Conservation (phyloP, 2,329 filamentous ascomycete species). For the Tolypocladium inflatum region DNA sequence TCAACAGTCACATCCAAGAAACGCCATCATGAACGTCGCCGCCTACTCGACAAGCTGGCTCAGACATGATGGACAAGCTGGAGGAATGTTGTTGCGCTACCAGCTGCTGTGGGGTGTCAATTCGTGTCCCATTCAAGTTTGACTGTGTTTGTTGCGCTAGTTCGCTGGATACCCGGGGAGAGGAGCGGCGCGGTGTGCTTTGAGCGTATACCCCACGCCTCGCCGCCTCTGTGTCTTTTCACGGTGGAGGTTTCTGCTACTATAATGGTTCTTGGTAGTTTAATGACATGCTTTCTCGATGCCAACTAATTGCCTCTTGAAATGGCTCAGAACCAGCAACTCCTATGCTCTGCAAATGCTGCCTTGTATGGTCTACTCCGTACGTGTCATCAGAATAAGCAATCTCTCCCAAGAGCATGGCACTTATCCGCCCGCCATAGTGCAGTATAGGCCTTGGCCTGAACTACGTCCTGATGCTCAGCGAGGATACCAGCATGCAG, state of each 20-base stretch:
- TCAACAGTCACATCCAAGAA: neutral
- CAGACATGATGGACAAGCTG: neutral
- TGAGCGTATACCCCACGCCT: slow-evolving; percentile 19
- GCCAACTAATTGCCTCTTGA: neutral
- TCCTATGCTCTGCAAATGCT: neutral
- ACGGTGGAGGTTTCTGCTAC: slow-evolving; percentile 5
- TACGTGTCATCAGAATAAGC: neutral
- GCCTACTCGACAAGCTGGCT: neutral
- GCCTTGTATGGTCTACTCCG: neutral
- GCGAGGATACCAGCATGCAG: neutral
- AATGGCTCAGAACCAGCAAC: neutral
- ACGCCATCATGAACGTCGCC: neutral
- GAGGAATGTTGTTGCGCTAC: neutral
- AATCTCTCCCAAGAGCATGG: neutral
- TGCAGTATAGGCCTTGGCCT: neutral
- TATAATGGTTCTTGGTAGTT: slow-evolving; percentile 5
- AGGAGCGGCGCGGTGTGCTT: slow-evolving; percentile 7
- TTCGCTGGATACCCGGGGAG: slow-evolving; percentile 22
- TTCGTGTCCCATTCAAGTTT: neutral
- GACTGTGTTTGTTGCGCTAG: slow-evolving; percentile 10
- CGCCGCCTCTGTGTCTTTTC: slow-evolving; percentile 4
- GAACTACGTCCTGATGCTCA: neutral
- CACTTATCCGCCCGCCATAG: neutral
- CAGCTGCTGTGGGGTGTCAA: neutral
- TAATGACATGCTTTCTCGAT: neutral